These are phyloP conservation scores for Fusarium lateritium DNA, from an alignment of 2,329 filamentous ascomycete species.

Conservation along the genomic window DNA sequence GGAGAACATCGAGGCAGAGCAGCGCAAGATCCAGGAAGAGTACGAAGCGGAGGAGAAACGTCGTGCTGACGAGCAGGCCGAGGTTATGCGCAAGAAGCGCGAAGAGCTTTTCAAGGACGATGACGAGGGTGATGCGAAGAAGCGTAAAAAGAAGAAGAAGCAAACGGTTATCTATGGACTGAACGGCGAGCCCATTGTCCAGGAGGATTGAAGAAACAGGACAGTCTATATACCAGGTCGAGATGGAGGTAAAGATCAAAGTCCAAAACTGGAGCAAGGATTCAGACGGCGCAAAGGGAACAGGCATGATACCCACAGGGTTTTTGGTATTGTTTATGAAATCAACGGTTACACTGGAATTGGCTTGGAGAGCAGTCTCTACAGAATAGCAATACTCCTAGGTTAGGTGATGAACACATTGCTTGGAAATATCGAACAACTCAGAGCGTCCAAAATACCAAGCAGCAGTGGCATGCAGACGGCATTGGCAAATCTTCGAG, in stretches of 20 bases:
- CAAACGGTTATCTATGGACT: conserved; percentile 55
- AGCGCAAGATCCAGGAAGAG: conserved; percentile 61
- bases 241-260: conserved; percentile 17
- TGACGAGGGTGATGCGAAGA: conserved; percentile 50
- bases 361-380: conserved; percentile 36
- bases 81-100: conserved; percentile 63
- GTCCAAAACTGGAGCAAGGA: conserved; percentile 23
- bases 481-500: background rate
- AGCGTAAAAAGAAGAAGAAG: conserved; percentile 55
- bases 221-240: conserved; percentile 13
- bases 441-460: background rate
- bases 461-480: background rate
- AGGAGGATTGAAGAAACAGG: conserved; percentile 38
- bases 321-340: conserved; percentile 41
- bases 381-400: conserved; percentile 28
- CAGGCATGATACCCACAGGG: conserved; percentile 49
- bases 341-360: conserved; percentile 17
- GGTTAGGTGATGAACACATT: conserved; percentile 6
- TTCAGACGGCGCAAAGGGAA: conserved; percentile 42
- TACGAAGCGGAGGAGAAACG: conserved; percentile 62
- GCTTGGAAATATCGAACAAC: background rate
- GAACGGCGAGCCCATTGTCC: conserved; percentile 55
- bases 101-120: conserved; percentile 65
- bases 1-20: conserved; percentile 70
- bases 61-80: conserved; percentile 63